Percentiles rank a stretch among this genome's conserved stretches.
phyloP scores from a whole-genome alignment of 345 rosid species.

The Salix arbutifolia region DNA sequence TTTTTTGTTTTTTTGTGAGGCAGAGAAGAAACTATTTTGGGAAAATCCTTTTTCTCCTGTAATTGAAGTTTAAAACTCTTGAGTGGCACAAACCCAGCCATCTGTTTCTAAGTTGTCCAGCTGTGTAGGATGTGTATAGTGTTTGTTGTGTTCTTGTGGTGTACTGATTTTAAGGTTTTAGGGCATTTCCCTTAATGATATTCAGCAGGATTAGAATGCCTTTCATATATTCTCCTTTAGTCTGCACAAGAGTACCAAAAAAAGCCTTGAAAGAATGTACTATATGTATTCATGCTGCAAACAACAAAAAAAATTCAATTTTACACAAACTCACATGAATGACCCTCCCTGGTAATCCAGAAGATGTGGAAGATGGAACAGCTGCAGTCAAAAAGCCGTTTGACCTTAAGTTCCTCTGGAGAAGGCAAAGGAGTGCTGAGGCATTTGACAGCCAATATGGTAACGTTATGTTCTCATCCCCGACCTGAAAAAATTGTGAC shows the following conservation, averaged over 20 bases:
- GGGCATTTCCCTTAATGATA: too few relatives aligned
- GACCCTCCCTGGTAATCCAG: constrained; percentile 63
- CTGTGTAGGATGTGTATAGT: too few relatives aligned
- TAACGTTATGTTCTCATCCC: constrained; percentile 57
- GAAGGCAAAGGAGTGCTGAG: constrained; percentile 92
- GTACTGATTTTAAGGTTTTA: too few relatives aligned
- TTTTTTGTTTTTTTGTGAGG: too few relatives aligned
- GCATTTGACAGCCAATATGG: constrained; percentile 95
- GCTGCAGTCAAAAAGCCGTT: constrained; percentile 61
- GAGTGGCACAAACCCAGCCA: too few relatives aligned
- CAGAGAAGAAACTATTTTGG: too few relatives aligned
- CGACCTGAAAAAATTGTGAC: constrained; percentile 50
- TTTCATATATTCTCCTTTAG: too few relatives aligned
- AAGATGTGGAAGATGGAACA: constrained; percentile 51
- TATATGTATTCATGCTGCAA: not conserved
- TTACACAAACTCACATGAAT: constrained; percentile 48
- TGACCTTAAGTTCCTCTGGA: constrained; percentile 79
- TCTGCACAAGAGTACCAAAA: not conserved
- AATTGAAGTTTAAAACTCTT: too few relatives aligned
- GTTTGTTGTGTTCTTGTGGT: too few relatives aligned
- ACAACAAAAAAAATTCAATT: not conserved
- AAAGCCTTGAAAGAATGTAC: not conserved
- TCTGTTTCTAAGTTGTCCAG: too few relatives aligned
- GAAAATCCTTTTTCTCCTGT: too few relatives aligned
- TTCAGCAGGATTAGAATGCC: too few relatives aligned